phyloP scores from a whole-genome alignment of 108 stramenopile species.

The Heterococcus sp. region DNA sequence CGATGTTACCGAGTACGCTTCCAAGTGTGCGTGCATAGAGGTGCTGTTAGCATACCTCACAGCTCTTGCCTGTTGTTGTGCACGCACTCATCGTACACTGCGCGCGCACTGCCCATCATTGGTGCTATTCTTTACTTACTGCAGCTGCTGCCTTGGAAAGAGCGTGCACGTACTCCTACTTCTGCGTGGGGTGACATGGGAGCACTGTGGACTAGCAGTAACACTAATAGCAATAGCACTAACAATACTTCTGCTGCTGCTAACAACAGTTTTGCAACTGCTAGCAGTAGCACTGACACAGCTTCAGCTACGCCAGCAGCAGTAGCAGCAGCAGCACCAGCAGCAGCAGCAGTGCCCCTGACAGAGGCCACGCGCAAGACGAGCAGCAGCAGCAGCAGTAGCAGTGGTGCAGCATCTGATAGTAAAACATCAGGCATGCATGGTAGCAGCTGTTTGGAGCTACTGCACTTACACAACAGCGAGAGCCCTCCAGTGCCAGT shows the following conservation, averaged over 20 bases:
- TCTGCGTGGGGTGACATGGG: not conserved
- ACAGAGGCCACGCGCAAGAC: not conserved
- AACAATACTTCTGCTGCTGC: not conserved
- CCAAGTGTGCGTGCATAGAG: too few species aligned
- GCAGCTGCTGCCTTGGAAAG: conserved; percentile 30
- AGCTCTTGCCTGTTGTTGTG: too few species aligned
- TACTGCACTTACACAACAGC: conserved; percentile 41
- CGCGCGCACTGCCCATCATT: too few species aligned
- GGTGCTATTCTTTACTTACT: too few species aligned
- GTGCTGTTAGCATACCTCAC: too few species aligned
- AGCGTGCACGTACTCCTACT: conserved; percentile 15
- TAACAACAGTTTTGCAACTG: not conserved
- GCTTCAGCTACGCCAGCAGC: not conserved
- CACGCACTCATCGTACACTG: too few species aligned
- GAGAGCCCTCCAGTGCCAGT: conserved; percentile 16
- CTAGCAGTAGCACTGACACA: not conserved
- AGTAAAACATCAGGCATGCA: conserved; percentile 3
- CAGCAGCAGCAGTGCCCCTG: not conserved
- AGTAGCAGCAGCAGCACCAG: not conserved
- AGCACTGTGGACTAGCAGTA: not conserved
- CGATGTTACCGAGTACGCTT: too few species aligned
- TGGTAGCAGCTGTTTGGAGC: not conserved
- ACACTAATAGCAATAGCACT: not conserved
- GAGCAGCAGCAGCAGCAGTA: conserved; percentile 14
- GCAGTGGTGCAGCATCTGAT: conserved; percentile 7